Percentiles rank a stretch among this genome's conserved stretches.
Evolutionary conservation across 1,284 basidiomycete genomes (phyloP).

Genomic region (Butyriboletus regius): DNA sequence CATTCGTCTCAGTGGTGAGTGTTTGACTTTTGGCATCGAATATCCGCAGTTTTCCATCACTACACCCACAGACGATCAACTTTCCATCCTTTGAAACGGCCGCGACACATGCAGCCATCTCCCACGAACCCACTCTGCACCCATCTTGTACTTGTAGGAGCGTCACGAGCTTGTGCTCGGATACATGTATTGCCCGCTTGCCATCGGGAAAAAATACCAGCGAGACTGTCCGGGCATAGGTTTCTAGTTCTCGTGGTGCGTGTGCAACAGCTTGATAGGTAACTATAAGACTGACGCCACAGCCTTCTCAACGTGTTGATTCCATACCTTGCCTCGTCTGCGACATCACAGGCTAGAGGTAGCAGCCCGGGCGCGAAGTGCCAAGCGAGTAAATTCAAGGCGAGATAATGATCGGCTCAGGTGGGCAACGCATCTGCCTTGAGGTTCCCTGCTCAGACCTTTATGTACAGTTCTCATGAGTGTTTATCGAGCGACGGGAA

Average conservation of each 20-base stretch:
- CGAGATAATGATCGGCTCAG: not conserved
- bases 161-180: not conserved
- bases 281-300: too few species aligned
- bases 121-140: not conserved
- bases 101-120: constrained; percentile 1
- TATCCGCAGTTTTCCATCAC: constrained; percentile 3
- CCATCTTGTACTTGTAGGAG: not conserved
- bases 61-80: constrained; percentile 5
- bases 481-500: not conserved
- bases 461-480: not conserved
- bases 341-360: not conserved
- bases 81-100: constrained; percentile 3
- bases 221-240: too few species aligned
- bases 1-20: not conserved
- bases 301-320: not conserved
- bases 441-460: not conserved
- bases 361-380: not conserved
- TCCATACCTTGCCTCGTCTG: constrained; percentile 3
- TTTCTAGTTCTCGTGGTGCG: too few species aligned
- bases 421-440: not conserved
- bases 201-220: constrained; percentile 1
- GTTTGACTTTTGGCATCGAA: not conserved
- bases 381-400: not conserved
- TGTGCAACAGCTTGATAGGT: too few species aligned
- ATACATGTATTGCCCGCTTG: constrained; percentile 2